phyloP scores from a whole-genome alignment of 306 rosid genomes.

The Begonia peltatifolia region DNA sequence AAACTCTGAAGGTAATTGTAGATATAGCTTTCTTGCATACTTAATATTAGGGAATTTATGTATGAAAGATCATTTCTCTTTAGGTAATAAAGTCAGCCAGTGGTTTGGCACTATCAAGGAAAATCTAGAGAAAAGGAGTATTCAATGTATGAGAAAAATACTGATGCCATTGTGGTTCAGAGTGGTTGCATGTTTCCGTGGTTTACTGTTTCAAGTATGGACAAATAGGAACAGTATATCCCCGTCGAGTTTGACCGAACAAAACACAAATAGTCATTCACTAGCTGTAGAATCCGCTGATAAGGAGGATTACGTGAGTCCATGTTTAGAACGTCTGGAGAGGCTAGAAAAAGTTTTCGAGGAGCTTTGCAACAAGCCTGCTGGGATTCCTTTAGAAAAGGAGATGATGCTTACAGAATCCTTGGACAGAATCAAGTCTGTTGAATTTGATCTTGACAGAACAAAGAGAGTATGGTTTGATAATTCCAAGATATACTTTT shows the following conservation, averaged over 20 bases:
- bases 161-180: slow-evolving; percentile 38
- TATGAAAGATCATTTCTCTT: slow-evolving; percentile 5
- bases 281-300: slow-evolving; percentile 29
- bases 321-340: slow-evolving; percentile 68
- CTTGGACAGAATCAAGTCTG: slow-evolving; percentile 74
- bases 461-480: slow-evolving; percentile 66
- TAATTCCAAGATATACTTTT: slow-evolving; percentile 2
- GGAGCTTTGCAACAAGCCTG: slow-evolving; percentile 61
- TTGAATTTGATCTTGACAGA: slow-evolving; percentile 79
- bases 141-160: slow-evolving; percentile 23
- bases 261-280: slow-evolving; percentile 19
- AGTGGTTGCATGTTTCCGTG: slow-evolving; percentile 30
- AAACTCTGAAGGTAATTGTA: slow-evolving; percentile 46
- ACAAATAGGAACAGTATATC: slow-evolving; percentile 44
- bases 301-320: slow-evolving; percentile 44
- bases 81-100: slow-evolving; percentile 32
- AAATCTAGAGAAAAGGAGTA: slow-evolving; percentile 33
- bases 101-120: slow-evolving; percentile 30
- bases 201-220: slow-evolving; percentile 44
- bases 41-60: slow-evolving; percentile 1
- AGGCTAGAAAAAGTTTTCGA: slow-evolving; percentile 50
- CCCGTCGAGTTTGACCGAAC: slow-evolving; percentile 38
- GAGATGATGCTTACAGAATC: slow-evolving; percentile 74
- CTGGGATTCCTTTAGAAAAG: slow-evolving; percentile 68
- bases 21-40: slow-evolving; percentile 5